phyloP scores from a whole-genome alignment of 2,329 filamentous ascomycete species.

The Penicillium sp. region DNA sequence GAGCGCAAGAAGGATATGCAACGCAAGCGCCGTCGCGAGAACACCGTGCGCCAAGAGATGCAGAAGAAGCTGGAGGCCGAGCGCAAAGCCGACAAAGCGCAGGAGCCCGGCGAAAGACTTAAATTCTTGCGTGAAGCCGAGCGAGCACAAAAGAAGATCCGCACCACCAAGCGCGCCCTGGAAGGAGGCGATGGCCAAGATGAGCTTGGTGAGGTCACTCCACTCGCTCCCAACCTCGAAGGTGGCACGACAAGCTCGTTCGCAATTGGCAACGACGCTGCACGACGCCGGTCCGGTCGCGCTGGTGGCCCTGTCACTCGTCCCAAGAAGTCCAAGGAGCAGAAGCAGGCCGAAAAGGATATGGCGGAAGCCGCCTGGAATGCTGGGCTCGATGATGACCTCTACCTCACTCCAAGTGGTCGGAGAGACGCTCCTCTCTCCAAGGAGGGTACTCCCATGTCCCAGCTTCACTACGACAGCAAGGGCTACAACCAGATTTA shows the following conservation, averaged over 20 bases:
- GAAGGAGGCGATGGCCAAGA: constrained; percentile 76
- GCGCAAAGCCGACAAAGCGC: constrained; percentile 72
- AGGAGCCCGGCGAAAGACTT: constrained; percentile 78
- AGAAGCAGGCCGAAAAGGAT: constrained; percentile 69
- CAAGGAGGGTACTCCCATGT: constrained; percentile 48
- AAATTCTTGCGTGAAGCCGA: constrained; percentile 84
- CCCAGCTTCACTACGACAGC: constrained; percentile 72
- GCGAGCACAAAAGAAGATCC: constrained; percentile 87
- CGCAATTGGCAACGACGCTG: constrained; percentile 56
- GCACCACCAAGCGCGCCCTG: constrained; percentile 82
- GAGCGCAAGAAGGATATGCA: constrained; percentile 99
- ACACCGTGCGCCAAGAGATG: constrained; percentile 84
- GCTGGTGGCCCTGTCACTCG: constrained; percentile 55
- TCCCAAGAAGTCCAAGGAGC: constrained; percentile 83
- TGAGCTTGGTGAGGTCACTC: constrained; percentile 71
- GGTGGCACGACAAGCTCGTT: constrained; percentile 86
- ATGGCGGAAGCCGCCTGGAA: constrained; percentile 86
- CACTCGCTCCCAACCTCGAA: constrained; percentile 77
- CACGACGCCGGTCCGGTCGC: constrained; percentile 56
- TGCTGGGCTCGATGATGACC: constrained; percentile 55
- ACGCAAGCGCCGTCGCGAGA: constrained; percentile 90
- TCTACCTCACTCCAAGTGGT: constrained; percentile 58
- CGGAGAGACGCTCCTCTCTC: constrained; percentile 45
- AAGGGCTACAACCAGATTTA: constrained; percentile 97
- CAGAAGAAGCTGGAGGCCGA: constrained; percentile 81